These are phyloP conservation scores for Prototheca cutis DNA, from an alignment of 163 green algal species.

Conservation along the genomic window DNA sequence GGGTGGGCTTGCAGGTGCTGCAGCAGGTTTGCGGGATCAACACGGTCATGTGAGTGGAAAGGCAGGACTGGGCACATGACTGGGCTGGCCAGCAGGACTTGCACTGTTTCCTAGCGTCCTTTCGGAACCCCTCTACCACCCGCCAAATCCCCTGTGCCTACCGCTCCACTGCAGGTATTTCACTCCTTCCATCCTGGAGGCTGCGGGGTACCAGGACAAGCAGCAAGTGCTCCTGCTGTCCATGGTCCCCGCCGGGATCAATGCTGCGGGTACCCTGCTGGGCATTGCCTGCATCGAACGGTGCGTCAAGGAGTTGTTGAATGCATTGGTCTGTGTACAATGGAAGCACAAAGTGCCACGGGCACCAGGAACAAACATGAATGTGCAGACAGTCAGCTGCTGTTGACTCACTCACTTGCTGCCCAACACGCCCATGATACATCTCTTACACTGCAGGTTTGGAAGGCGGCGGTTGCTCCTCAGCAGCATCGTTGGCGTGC, in stretches of 20 bases:
- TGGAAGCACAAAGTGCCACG: too few relatives aligned
- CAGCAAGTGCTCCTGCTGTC: slow-evolving; percentile 42
- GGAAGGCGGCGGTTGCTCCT: slow-evolving; percentile 51
- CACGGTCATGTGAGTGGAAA: slow-evolving; percentile 44
- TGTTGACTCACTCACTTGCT: too few relatives aligned
- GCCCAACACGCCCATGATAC: too few relatives aligned
- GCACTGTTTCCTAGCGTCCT: too few relatives aligned
- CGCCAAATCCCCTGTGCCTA: too few relatives aligned
- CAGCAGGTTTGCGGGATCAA: slow-evolving; percentile 69
- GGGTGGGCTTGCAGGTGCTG: slow-evolving; percentile 49
- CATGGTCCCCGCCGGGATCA: slow-evolving; percentile 45
- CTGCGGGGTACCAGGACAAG: slow-evolving; percentile 48
- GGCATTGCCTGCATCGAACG: slow-evolving; percentile 34
- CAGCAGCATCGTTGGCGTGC: slow-evolving; percentile 39
- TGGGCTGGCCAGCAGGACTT: too few relatives aligned
- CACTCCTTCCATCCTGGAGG: slow-evolving; percentile 54
- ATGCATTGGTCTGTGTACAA: too few relatives aligned
- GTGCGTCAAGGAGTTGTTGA: not conserved
- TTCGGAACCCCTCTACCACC: too few relatives aligned
- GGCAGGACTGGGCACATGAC: not conserved
- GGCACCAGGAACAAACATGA: too few relatives aligned
- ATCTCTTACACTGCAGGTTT: slow-evolving; percentile 10
- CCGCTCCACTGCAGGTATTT: slow-evolving; percentile 56
- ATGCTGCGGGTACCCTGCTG: slow-evolving; percentile 46
- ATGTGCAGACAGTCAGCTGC: too few relatives aligned